Conservation (phyloP, 495 filamentous ascomycete species). For the Trichoderma orchidacearum region DNA sequence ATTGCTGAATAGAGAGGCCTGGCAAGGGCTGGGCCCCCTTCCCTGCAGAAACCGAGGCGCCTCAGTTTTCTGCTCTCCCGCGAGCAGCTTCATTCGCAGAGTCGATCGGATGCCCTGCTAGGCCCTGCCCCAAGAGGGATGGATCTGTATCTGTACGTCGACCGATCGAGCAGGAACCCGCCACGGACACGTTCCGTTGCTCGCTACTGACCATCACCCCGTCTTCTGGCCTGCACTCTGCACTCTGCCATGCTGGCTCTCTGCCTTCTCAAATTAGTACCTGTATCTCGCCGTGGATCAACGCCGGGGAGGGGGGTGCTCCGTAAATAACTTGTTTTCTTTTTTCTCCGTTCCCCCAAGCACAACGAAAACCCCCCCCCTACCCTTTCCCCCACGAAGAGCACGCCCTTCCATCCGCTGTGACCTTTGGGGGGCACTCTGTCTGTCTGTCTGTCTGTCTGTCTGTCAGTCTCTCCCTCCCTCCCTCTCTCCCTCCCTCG, state of each 20-base stretch:
- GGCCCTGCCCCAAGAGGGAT: not conserved
- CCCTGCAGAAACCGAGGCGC: not conserved
- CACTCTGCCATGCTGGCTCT: not conserved
- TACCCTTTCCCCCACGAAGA: not conserved
- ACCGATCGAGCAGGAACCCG: not conserved
- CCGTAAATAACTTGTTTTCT: not conserved
- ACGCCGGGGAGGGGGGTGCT: too few relatives aligned
- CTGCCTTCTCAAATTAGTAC: not conserved
- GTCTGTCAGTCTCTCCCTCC: too few relatives aligned
- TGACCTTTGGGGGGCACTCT: too few relatives aligned
- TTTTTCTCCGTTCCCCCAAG: not conserved
- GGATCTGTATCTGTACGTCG: slow-evolving; percentile 1
- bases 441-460: too few relatives aligned
- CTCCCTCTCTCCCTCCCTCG: too few relatives aligned
- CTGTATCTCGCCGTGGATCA: too few relatives aligned
- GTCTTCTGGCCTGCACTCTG: not conserved
- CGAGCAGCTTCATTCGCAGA: not conserved
- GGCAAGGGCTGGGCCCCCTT: not conserved
- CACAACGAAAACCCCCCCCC: not conserved
- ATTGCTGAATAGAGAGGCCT: not conserved
- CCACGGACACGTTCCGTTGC: not conserved
- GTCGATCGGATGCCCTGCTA: not conserved
- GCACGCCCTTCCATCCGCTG: not conserved
- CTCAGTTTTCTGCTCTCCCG: not conserved
- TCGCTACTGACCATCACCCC: not conserved